Evolutionary conservation across 768 basidiomycete species (phyloP).

Genomic region (Trametes coccinea): DNA sequence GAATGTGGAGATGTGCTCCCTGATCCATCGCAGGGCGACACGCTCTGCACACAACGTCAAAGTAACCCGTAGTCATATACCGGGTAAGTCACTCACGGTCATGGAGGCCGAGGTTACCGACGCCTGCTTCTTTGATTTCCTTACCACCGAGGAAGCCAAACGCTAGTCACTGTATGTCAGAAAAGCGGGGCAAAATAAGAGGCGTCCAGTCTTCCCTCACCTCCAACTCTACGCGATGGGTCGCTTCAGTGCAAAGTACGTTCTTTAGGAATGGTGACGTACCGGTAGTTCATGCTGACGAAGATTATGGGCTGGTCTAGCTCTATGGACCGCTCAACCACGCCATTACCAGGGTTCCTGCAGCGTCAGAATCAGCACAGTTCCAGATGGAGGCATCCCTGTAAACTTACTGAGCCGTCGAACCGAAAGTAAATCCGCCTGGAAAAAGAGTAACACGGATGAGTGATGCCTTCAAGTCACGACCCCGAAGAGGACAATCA

Average conservation of each 20-base stretch:
- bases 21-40: constrained; percentile 45
- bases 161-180: constrained; percentile 19
- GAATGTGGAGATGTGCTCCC: constrained; percentile 40
- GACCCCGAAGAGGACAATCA: not conserved
- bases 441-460: too few species aligned
- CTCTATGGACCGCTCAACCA: constrained; percentile 47
- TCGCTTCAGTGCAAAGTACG: not conserved
- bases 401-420: not conserved
- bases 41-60: constrained; percentile 32
- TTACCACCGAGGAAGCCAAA: constrained; percentile 42
- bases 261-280: not conserved
- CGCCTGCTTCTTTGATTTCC: constrained; percentile 38
- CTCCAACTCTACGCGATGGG: constrained; percentile 47
- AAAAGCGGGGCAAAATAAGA: not conserved
- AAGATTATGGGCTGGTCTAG: constrained; percentile 48
- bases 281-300: constrained; percentile 53
- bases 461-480: too few species aligned
- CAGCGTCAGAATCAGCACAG: not conserved
- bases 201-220: constrained; percentile 40
- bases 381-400: too few species aligned
- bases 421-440: constrained; percentile 2
- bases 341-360: constrained; percentile 43
- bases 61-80: not conserved
- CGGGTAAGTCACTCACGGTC: constrained; percentile 38
- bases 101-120: constrained; percentile 48